Conservation (phyloP, 495 filamentous ascomycete species). For the Aspergillus bridgeri region DNA sequence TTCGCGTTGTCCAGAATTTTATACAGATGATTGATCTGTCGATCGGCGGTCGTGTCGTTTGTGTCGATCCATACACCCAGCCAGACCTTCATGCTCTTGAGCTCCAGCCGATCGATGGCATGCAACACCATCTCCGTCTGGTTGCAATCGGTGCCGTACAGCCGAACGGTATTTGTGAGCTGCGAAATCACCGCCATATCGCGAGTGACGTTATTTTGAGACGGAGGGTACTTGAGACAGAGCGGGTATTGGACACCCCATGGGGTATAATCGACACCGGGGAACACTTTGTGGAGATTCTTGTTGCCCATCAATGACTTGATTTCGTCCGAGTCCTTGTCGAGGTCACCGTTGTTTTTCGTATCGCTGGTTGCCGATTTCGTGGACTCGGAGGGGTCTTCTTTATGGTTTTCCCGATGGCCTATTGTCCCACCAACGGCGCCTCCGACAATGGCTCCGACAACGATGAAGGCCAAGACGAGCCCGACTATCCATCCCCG, state of each 20-base stretch:
- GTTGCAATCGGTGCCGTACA: conserved; percentile 98
- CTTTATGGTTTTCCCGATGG: conserved; percentile 33
- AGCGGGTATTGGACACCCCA: conserved; percentile 87
- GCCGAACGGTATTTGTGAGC: conserved; percentile 80
- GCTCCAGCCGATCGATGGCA: conserved; percentile 67
- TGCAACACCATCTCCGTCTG: conserved; percentile 93
- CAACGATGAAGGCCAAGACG: conserved; percentile 58
- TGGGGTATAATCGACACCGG: conserved; percentile 95
- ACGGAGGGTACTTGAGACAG: conserved; percentile 72
- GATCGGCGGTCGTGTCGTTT: conserved; percentile 77
- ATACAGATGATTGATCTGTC: conserved; percentile 81
- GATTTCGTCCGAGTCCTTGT: conserved; percentile 75
- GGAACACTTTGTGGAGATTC: conserved; percentile 87
- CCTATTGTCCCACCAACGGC: conserved; percentile 70
- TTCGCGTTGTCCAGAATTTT: conserved; percentile 68
- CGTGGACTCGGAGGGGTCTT: conserved; percentile 8
- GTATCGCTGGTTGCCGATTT: conserved; percentile 1
- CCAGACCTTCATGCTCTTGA: conserved; percentile 87
- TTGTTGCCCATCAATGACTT: conserved; percentile 74
- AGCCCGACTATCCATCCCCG: conserved; percentile 65
- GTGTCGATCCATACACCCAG: conserved; percentile 90
- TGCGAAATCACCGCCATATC: conserved; percentile 91
- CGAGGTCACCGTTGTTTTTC: conserved; percentile 56
- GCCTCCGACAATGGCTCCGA: conserved; percentile 73
- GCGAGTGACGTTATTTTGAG: conserved; percentile 89